Conservation (phyloP, 352 stramenopile genomes). For the Phytophthora pluvialis region DNA sequence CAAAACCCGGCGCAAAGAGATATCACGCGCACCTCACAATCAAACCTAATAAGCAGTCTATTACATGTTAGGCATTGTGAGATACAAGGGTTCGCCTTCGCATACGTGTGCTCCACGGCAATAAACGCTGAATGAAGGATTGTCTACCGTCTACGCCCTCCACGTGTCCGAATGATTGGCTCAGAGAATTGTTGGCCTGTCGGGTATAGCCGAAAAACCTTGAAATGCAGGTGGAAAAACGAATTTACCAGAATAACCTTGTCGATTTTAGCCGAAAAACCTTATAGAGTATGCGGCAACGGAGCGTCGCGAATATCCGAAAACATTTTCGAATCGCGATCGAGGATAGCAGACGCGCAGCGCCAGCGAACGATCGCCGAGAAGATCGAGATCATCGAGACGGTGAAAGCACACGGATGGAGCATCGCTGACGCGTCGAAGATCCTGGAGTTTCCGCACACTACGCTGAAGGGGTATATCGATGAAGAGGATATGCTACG, state of each 20-base stretch:
- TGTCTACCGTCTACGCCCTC: neutral
- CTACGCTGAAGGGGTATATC: no score
- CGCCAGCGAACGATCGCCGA: neutral
- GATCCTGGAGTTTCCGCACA: neutral
- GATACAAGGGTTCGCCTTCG: no score
- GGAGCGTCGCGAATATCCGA: no score
- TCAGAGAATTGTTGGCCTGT: neutral
- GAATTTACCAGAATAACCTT: neutral
- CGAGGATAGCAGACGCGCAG: neutral
- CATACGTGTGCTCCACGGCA: neutral
- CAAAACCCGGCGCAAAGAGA: no score
- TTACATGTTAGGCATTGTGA: neutral
- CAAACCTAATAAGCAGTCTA: neutral
- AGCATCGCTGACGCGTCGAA: neutral
- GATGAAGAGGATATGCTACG: no score
- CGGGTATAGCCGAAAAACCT: neutral
- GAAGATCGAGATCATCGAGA: neutral
- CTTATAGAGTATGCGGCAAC: neutral
- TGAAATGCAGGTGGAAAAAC: neutral
- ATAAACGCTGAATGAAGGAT: neutral
- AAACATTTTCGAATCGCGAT: no score
- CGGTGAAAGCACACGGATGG: neutral
- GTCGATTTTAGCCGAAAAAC: neutral
- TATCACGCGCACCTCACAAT: no score
- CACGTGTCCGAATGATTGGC: neutral